These are phyloP conservation scores for Stagonosporopsis tanaceti DNA, from an alignment of 2,329 filamentous ascomycete genomes.

Conservation along the genomic window DNA sequence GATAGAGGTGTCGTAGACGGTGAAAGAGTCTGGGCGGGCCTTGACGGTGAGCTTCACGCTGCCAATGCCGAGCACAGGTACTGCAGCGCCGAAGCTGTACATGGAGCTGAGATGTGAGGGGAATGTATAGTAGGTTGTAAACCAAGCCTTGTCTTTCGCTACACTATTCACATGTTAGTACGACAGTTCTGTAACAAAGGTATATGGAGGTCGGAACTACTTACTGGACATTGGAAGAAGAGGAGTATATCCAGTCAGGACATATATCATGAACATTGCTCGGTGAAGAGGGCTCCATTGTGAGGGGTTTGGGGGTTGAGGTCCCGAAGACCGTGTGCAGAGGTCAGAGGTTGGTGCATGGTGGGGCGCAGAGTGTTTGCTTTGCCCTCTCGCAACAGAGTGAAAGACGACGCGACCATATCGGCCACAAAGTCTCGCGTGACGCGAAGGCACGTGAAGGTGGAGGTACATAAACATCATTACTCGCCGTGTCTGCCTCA, in stretches of 20 bases:
- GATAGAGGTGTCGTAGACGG: not conserved
- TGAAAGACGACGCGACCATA: not conserved
- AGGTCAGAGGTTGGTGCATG: not conserved
- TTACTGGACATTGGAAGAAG: conserved; percentile 8
- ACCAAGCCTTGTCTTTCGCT: conserved; percentile 9
- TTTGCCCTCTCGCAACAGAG: not conserved
- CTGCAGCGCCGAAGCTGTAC: not conserved
- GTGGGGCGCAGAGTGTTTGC: not conserved
- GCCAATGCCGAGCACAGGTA: conserved; percentile 5
- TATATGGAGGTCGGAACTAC: not conserved
- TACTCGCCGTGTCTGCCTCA: not conserved
- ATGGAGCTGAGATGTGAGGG: not conserved
- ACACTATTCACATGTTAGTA: not conserved
- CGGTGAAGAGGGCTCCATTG: not conserved
- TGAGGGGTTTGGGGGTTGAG: not conserved
- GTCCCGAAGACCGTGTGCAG: not conserved
- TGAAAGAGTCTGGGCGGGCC: conserved; percentile 4
- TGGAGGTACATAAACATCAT: not conserved
- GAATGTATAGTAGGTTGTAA: conserved; percentile 5
- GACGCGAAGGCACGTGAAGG: not conserved
- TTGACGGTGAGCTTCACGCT: conserved; percentile 9
- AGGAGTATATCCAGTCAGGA: conserved; percentile 12
- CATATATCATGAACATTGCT: not conserved
- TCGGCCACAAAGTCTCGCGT: not conserved
- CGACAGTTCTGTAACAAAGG: not conserved